phyloP scores from a whole-genome alignment of 2,329 filamentous ascomycete species.

The Aspergillus melleus region DNA sequence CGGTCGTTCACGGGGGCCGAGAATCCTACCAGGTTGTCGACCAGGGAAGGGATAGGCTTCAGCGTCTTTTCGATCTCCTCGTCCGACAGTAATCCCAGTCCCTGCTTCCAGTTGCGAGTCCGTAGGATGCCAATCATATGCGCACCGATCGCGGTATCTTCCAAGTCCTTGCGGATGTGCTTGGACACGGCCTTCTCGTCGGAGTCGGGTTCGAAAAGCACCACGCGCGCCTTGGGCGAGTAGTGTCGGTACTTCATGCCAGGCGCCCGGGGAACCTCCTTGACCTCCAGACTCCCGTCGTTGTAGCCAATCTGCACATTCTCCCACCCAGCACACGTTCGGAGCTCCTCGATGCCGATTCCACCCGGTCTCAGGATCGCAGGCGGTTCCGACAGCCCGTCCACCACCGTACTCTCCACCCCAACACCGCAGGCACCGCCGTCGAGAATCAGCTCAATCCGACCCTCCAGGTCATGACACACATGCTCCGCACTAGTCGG shows the following conservation, averaged over 20 bases:
- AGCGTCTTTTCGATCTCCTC: constrained; percentile 23
- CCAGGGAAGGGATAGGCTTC: constrained; percentile 24
- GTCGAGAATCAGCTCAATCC: constrained; percentile 84
- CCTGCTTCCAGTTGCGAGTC: constrained; percentile 38
- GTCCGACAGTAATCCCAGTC: constrained; percentile 26
- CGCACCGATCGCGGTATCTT: constrained; percentile 29
- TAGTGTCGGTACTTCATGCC: constrained; percentile 99
- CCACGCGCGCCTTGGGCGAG: constrained; percentile 81
- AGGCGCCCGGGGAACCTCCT: constrained; percentile 72
- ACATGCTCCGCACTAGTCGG: constrained; percentile 91
- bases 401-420: constrained; percentile 95
- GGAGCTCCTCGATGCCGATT: constrained; percentile 76
- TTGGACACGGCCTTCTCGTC: constrained; percentile 25
- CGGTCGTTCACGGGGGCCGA: constrained; percentile 26
- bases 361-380: constrained; percentile 84
- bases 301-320: constrained; percentile 74
- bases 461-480: constrained; percentile 75
- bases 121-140: constrained; percentile 41
- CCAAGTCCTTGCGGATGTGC: constrained; percentile 35
- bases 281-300: constrained; percentile 68
- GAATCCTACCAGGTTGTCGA: constrained; percentile 30
- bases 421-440: constrained; percentile 84
- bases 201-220: constrained; percentile 70
- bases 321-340: constrained; percentile 77
- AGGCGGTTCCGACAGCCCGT: constrained; percentile 79